Base-by-base conservation (phyloP, 345 rosid species). In the Murraya koenigii region DNA sequence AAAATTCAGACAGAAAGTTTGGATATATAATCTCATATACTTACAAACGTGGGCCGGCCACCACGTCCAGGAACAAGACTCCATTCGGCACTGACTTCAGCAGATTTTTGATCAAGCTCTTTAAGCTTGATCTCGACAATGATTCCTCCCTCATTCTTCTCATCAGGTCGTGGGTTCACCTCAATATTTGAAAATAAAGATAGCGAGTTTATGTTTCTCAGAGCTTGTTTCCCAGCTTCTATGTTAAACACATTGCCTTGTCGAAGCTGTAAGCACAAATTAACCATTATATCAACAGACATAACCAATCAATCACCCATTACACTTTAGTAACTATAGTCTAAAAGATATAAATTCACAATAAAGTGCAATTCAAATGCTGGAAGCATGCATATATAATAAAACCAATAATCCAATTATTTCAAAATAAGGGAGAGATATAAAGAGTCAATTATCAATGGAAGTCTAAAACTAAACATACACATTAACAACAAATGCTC, bases 41-140 rank as follows among this genome's bases (percentile, higher is more conserved):
- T 81, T 86, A 97, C 99, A 88, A 97, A 76, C 22, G 98, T 89
- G 52, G 98, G 97, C 68, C 94, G 90, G 68, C 99, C 99, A 85
- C 99, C 98, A 26, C 90, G 97, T 69, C 98, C 99, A 80, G 99
- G 98, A 80, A 97, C 97, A 82, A 97, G 91, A 84, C 94, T 97
- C 99, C 99, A 97, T 75, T 97, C 99, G 0, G 97, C 90, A 82
- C 97, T 92, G 77, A 94, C 97, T 93, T 97, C 99, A 85, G 99
- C 99, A 52, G 98, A 93, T 84, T 92, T 96, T 80, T 91, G 98
- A 72, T 97, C 98, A 26, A 97, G 86, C 83, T 97, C 99, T 82
- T 97, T 94, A 44, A 97, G 96, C 83, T 94, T 97, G 77, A 97
- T 93, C 89, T 97, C 99, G 59, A 97, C 99, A 79, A 94, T 85